These are phyloP conservation scores for Yarrowia sp. DNA, from an alignment of 805 yeast species.

Conservation along the genomic window DNA sequence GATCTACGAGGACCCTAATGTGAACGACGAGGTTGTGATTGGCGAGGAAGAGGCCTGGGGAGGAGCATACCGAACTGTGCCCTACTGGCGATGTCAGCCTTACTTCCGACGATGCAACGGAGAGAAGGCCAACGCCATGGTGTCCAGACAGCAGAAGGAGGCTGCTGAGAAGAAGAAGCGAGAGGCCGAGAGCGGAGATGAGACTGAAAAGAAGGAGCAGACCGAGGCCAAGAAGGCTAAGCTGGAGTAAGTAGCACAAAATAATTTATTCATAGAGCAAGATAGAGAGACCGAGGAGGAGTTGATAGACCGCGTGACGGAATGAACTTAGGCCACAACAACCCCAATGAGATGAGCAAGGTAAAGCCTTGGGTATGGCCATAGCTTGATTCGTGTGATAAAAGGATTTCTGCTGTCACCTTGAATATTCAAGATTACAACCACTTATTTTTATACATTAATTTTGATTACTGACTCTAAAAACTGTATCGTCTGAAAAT, in stretches of 20 bases:
- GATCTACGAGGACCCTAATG: slow-evolving; percentile 63
- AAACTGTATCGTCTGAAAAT: slow-evolving; percentile 12
- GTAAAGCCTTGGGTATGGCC: too few species aligned
- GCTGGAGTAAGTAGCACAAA: slow-evolving; percentile 28
- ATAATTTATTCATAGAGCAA: slow-evolving; percentile 15
- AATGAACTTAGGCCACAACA: too few species aligned
- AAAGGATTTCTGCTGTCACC: too few species aligned
- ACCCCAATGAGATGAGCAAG: too few species aligned
- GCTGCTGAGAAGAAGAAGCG: slow-evolving; percentile 35
- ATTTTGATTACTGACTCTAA: neutral
- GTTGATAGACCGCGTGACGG: too few species aligned
- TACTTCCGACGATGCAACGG: slow-evolving; percentile 91
- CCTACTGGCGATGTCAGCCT: slow-evolving; percentile 97
- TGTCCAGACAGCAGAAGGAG: slow-evolving; percentile 12
- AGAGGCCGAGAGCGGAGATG: slow-evolving; percentile 19
- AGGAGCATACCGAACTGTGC: slow-evolving; percentile 78
- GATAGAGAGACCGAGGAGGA: too few species aligned
- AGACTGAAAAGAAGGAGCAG: slow-evolving; percentile 30
- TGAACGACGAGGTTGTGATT: slow-evolving; percentile 60
- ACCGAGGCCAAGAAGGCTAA: slow-evolving; percentile 13
- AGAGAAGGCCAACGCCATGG: slow-evolving; percentile 51
- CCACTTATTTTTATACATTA: neutral
- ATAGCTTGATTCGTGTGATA: too few species aligned
- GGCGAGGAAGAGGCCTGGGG: slow-evolving; percentile 76
- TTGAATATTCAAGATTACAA: too few species aligned